Base-by-base conservation (phyloP, 2,329 filamentous ascomycete genomes). In the Aspergillus ochraceoroseus region DNA sequence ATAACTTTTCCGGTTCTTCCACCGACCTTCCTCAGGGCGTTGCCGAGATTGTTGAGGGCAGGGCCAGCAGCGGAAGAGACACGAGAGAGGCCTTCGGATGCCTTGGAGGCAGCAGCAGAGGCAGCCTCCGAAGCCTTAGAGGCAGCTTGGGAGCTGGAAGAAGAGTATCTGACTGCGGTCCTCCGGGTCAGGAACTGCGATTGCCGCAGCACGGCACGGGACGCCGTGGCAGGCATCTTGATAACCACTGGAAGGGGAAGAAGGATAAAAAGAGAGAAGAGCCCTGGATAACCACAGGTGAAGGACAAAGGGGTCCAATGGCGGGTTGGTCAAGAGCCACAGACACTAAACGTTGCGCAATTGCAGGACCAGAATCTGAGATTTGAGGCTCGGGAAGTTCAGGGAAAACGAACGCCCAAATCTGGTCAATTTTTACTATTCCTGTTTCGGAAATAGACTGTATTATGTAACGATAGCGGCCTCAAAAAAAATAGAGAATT, bases 1-100 rank as follows among this genome's bases (percentile, higher is more conserved):
- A 95, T 77, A 54, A 89, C 62, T 67, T 77, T 80, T 59, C 87
- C 88, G 48, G 87, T 89, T 58, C 85, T 80, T 59, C 90, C 90
- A 60, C 88, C 89, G 63, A 89, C 76, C 70, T 80, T 84, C 65
- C 79, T 74, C 55, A 94, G 70, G 43, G 84, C 80, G 61, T 71
- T 77, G 53, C 74, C 70, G 53, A 83, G 70, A 41, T 79, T 82
- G 55, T 77, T 75, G 57, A 94, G 74, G 47, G 82, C 85, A 47
- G 85, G 82, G 42, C 86, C 86, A 56, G 88, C 89, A 38, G 86
- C 81, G 57, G 84, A 82, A 51, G 83, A 75, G 58, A 92, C 89
- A 62, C 82, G 81, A 57, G 85, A 87, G 40, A 95, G 79, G 51
- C 88, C 87, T 70, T 94, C 76, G 52, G 82, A 77, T 44, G 87